phyloP scores from a whole-genome alignment of 768 basidiomycete genomes.

The Russula sp. region DNA sequence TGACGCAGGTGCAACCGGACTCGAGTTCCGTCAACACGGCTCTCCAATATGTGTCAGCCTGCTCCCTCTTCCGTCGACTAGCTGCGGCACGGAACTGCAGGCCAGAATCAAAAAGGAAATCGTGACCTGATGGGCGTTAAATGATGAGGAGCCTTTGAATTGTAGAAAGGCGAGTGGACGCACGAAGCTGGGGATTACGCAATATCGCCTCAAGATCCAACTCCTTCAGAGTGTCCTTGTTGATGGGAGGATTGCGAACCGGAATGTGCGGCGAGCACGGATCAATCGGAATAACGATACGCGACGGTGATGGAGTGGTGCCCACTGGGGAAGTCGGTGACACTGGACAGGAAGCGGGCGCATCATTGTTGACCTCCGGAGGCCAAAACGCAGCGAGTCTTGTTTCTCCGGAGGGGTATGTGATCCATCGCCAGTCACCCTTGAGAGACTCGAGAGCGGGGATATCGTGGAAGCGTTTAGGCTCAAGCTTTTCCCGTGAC shows the following conservation, averaged over 20 bases:
- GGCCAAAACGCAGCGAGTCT: conserved; percentile 31
- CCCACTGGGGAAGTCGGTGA: conserved; percentile 32
- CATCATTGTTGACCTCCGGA: conserved; percentile 31
- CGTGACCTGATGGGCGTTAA: conserved; percentile 58
- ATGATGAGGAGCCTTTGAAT: conserved; percentile 16
- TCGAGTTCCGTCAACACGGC: conserved; percentile 77
- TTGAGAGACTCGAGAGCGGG: conserved; percentile 30
- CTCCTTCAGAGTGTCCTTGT: conserved; percentile 77
- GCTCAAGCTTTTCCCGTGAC: conserved; percentile 24
- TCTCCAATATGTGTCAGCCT: conserved; percentile 81
- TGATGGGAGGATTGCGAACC: conserved; percentile 70
- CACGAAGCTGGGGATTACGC: conserved; percentile 87
- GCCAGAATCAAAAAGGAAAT: conserved; percentile 83
- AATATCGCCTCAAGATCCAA: conserved; percentile 83
- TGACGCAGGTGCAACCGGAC: conserved; percentile 78
- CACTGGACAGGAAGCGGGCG: conserved; percentile 25
- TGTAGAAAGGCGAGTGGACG: conserved; percentile 38
- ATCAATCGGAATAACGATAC: conserved; percentile 41
- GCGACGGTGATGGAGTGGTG: conserved; percentile 31
- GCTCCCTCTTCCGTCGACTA: conserved; percentile 67
- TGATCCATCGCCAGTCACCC: conserved; percentile 31
- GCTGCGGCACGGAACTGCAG: conserved; percentile 77
- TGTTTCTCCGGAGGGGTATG: conserved; percentile 29
- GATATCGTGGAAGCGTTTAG: conserved; percentile 25
- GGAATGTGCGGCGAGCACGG: conserved; percentile 57